phyloP scores from a whole-genome alignment of 768 basidiomycete genomes.

The Boletus sensibilis region DNA sequence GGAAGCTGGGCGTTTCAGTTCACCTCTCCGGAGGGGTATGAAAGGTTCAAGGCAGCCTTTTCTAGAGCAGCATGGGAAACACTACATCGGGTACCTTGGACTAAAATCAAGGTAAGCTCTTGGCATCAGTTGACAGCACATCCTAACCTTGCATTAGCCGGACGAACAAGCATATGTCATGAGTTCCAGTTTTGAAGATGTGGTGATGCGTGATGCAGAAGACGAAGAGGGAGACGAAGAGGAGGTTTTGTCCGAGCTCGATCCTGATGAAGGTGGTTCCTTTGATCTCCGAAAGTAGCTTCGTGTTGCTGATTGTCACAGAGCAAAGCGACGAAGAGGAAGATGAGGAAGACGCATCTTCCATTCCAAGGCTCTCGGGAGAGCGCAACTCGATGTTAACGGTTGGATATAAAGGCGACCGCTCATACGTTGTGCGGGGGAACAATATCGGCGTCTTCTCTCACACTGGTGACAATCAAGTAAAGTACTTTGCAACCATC shows the following conservation, averaged over 20 bases:
- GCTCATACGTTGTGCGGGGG: slow-evolving; percentile 91
- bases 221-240: slow-evolving; percentile 81
- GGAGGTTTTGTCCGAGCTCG: slow-evolving; percentile 67
- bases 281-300: background rate
- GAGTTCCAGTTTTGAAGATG: slow-evolving; percentile 73
- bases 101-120: slow-evolving; percentile 68
- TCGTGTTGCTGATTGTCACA: slow-evolving; percentile 34
- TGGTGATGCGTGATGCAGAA: slow-evolving; percentile 81
- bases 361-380: slow-evolving; percentile 45
- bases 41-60: slow-evolving; percentile 59
- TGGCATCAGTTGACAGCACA: background rate
- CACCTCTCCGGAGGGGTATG: slow-evolving; percentile 50
- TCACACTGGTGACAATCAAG: slow-evolving; percentile 62
- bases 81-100: slow-evolving; percentile 69
- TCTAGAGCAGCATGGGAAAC: slow-evolving; percentile 79
- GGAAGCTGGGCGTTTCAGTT: slow-evolving; percentile 88
- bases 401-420: slow-evolving; percentile 92
- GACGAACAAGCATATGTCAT: slow-evolving; percentile 89
- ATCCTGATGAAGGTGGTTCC: slow-evolving; percentile 55
- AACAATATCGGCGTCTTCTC: slow-evolving; percentile 90
- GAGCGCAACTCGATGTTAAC: slow-evolving; percentile 86
- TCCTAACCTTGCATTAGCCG: slow-evolving; percentile 38
- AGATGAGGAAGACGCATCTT: slow-evolving; percentile 37
- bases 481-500: slow-evolving; percentile 88
- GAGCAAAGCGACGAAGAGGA: slow-evolving; percentile 44